Base-by-base conservation (phyloP, 495 filamentous ascomycete genomes). In the Penicillium egyptiacum region DNA sequence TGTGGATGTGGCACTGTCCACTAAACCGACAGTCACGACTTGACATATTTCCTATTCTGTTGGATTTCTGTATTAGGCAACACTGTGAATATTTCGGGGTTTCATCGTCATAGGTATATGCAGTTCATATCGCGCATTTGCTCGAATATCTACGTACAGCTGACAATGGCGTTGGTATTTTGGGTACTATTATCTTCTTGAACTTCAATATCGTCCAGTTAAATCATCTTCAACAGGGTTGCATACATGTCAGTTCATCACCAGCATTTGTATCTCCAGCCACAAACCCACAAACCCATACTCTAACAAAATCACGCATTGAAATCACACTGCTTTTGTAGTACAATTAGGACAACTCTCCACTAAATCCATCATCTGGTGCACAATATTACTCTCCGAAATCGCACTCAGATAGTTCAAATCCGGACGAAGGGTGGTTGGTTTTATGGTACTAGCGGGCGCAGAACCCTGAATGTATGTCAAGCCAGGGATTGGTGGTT, bases 361-460 rank as follows among this genome's bases (percentile, higher is more conserved):
- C 14, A 42, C 37, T 12, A 58, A 3, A 40, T 56, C 22, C 22
- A 41, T 25, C 20, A 35, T 25, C 48, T 56, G 55, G 3, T 68
- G 73, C 2, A 92, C 77, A 22, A 81, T 75, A 45, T 95, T 85
- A 28, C 76, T 78, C 65, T 80, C 81, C 68, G 26, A 17, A 28
- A 33, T 85, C 0, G 2, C 20, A 16, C 10, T 14, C 8, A 4
- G 14, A 16, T 6, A 16, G 22, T 28, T 11, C 22, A 4, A n/a
- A 17, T 49, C 53, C 3, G 31, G 41, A n/a, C 8, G 5, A 23
- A 26, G 17, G 2, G 14, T 19, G 6, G 8, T n/a, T 8, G 30
- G n/a, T 2, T 10, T 49, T 5, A 20, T 25, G 11, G 53, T 8
- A 28, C 7, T 2, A 28, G 26, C 26, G 26, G 26, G 26, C 1